Conservation (phyloP, 2,329 filamentous ascomycete species). For the Diplodia intermedia region DNA sequence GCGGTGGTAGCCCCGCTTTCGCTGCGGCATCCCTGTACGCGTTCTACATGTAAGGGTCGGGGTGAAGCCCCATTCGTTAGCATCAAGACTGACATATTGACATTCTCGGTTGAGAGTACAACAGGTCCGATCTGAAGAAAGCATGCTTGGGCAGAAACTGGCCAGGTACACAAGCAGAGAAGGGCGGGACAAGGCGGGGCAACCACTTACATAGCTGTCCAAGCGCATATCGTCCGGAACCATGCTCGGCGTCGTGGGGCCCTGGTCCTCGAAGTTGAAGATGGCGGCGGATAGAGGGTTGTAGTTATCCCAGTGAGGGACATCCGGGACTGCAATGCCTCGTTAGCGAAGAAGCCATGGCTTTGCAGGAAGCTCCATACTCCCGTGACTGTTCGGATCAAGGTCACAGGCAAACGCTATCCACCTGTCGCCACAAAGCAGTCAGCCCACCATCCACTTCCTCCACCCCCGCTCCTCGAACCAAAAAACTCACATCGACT, state of each 20-base stretch:
- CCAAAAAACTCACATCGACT: constrained; percentile 20
- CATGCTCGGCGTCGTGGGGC: neutral
- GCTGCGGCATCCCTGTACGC: neutral
- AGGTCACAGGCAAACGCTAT: constrained; percentile 18
- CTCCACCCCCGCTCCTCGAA: neutral
- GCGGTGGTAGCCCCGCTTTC: neutral
- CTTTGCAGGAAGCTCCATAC: neutral
- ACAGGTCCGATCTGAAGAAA: neutral
- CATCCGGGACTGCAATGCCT: neutral
- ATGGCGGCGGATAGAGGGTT: neutral
- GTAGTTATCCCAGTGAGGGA: constrained; percentile 13
- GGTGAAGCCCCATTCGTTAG: neutral
- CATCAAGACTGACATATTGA: neutral
- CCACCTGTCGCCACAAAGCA: constrained; percentile 8
- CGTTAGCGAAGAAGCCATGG: too few species aligned
- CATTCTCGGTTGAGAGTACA: neutral
- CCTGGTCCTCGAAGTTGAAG: constrained; percentile 21
- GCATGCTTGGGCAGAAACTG: neutral
- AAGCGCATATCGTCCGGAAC: constrained; percentile 18
- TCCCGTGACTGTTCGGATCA: constrained; percentile 22
- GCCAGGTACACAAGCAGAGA: neutral
- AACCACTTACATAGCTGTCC: constrained; percentile 26
- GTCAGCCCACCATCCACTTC: neutral
- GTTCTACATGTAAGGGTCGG: neutral
- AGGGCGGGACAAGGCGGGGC: neutral